Conservation (phyloP, 1,284 basidiomycete genomes). For the Melampsora americana region DNA sequence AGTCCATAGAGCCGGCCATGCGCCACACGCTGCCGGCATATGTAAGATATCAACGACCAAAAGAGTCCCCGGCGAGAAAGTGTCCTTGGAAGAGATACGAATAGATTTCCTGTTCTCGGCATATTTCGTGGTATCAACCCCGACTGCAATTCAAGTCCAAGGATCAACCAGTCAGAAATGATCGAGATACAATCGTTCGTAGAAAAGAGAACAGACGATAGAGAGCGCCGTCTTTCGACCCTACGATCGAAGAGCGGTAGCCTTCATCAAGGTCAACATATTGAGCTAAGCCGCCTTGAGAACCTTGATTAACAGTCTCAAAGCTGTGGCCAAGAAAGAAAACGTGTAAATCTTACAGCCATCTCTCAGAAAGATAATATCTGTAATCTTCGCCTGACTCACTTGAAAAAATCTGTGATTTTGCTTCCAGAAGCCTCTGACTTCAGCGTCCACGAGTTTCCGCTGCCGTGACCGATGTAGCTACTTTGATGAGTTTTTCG, state of each 20-base stretch:
- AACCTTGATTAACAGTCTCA: not conserved
- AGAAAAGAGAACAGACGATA: not conserved
- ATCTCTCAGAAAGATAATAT: not conserved
- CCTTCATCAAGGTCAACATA: not conserved
- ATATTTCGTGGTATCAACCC: slow-evolving; percentile 1
- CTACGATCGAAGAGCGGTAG: not conserved
- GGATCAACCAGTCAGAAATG: not conserved
- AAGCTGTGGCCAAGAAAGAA: not conserved
- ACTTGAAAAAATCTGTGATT: not conserved
- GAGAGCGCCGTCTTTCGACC: not conserved
- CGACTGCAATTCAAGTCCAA: not conserved
- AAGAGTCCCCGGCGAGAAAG: not conserved
- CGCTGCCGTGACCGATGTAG: too few species aligned
- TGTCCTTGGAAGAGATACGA: not conserved
- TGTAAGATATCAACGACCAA: not conserved
- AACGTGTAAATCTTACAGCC: not conserved
- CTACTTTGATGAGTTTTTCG: too few species aligned
- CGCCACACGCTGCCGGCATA: slow-evolving; percentile 73
- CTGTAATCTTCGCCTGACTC: not conserved
- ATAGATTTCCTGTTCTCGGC: not conserved
- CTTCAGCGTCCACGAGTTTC: too few species aligned
- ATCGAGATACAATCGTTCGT: not conserved
- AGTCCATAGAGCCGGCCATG: slow-evolving; percentile 72
- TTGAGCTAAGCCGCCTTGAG: not conserved
- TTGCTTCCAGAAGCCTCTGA: not conserved